Evolutionary conservation across 1,139 yeast species (phyloP), one percentile per base, ranked within the genome.

Genomic region (Meyerozyma guilliermondii): DNA sequence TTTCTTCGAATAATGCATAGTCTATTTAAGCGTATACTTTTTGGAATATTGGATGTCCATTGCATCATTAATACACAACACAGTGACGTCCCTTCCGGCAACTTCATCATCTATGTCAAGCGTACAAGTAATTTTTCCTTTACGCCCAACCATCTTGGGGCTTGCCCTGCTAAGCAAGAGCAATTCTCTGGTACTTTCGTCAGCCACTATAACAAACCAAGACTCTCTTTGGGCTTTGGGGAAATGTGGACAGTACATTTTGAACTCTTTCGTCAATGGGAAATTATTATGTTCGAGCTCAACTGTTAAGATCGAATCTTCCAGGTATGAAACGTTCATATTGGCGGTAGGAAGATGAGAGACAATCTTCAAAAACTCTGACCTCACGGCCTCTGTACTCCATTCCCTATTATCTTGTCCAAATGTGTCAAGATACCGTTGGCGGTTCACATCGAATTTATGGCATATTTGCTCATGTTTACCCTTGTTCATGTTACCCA

Each of bases 141-240:
- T 62, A 41, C 78, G 76, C 2, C 71, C 74, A 0, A 54, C 50
- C 41, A 68, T 50, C 46, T 64, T 68, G 1, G 92, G 92, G 13
- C 82, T 76, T 7, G 85, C 85, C 54, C 95, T 73, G 54, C 84
- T 85, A 35, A 86, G 64, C 43, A 81, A 68, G 29, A 76, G 62
- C 35, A 87, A 58, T 54, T 83, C 87, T 29, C 65, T 66, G 2
- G 54, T 53, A 2, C 60, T 54, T 9, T 58, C 59, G 53, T 80
- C 76, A 51, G 80, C 76, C 7, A 83, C 63, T 40, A 91, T 76
- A 8, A 84, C 75, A 60, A 92, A 87, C 98, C 98, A 94, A 0
- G 95, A 81, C 59, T 92, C 98, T 54, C 91, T 83, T 63, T 94
- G 99, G 1, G 83, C 72, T 60, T 92, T 91, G 39, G 96, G 96